Base-by-base conservation (phyloP, 768 basidiomycete genomes). In the Epithele typhae region DNA sequence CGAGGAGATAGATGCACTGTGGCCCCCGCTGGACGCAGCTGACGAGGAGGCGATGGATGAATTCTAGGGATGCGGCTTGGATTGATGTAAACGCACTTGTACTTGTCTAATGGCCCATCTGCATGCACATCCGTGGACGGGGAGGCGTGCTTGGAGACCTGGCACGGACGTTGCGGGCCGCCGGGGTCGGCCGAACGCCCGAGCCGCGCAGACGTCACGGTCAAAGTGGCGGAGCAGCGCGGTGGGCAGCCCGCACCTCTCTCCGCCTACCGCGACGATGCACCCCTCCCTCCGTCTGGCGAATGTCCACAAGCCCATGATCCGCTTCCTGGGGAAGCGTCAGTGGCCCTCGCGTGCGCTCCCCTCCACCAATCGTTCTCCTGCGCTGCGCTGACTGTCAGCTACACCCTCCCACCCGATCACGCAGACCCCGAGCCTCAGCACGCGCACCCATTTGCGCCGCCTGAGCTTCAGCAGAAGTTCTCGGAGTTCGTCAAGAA, bases 321-420 rank as follows among this genome's bases (percentile, higher is more conserved):
- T 64, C 21, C 58, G 56, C 37, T 64, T 64, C 45, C 19, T 60
- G n/a, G 62, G 62, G 11, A 60, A 52, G 48, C 55, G 62, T 35
- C 54, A 60, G 37, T 64, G 60, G 62, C 54, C 59, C 38, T 30
- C 60, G 24, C 50, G 60, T 59, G 33, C 49, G 58, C 41, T 15
- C 37, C 15, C 17, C 8, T 23, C 10, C 25, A 7, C 6, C 25
- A 24, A 7, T n/a, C n/a, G n/a, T n/a, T n/a, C n/a, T n/a, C n/a
- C n/a, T n/a, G n/a, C n/a, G n/a, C n/a, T n/a, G n/a, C n/a, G n/a
- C n/a, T n/a, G n/a, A n/a, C 18, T 40, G 10, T 21, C 12, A 36
- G 15, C 8, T 17, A 6, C 17, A n/a, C 23, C 9, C 42, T 25
- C 25, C 46, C 34, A 24, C 19, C 8, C 37, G 30, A n/a, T 19